phyloP scores from a whole-genome alignment of 2,329 filamentous ascomycete species.

The Alternaria arborescens region DNA sequence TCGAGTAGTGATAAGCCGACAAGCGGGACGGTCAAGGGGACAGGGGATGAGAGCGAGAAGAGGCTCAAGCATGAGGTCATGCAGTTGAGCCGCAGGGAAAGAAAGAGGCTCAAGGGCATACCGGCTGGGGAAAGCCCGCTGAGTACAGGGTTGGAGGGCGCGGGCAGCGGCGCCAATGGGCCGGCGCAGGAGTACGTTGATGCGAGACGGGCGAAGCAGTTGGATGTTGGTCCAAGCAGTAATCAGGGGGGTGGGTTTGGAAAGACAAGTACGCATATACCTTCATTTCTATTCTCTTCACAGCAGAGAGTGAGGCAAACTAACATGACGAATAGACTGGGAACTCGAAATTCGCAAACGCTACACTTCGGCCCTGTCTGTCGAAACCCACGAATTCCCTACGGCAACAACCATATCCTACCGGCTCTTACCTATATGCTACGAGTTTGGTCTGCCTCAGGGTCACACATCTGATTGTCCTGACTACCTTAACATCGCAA shows the following conservation, averaged over 20 bases:
- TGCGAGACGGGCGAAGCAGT: constrained; percentile 55
- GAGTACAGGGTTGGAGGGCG: constrained; percentile 13
- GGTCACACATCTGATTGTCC: constrained; percentile 64
- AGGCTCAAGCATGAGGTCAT: constrained; percentile 71
- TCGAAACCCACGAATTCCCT: constrained; percentile 70
- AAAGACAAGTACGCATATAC: constrained; percentile 72
- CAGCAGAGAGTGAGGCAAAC: not conserved
- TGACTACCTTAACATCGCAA: constrained; percentile 67
- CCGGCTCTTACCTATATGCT: constrained; percentile 71
- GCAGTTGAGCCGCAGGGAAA: constrained; percentile 67
- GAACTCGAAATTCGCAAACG: constrained; percentile 72
- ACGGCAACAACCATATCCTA: constrained; percentile 64
- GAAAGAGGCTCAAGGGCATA: constrained; percentile 65
- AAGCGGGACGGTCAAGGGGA: constrained; percentile 72
- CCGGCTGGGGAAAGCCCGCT: constrained; percentile 50
- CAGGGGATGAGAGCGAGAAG: constrained; percentile 69
- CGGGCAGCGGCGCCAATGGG: constrained; percentile 24
- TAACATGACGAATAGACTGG: constrained; percentile 56
- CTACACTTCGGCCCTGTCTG: constrained; percentile 68
- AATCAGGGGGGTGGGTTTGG: constrained; percentile 76
- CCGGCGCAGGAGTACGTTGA: constrained; percentile 48
- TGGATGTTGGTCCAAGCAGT: constrained; percentile 70
- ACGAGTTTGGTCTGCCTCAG: constrained; percentile 67
- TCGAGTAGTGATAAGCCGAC: constrained; percentile 76
- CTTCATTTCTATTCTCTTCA: not conserved